phyloP scores from a whole-genome alignment of 2,329 filamentous ascomycete species.

The Alternaria viburni region DNA sequence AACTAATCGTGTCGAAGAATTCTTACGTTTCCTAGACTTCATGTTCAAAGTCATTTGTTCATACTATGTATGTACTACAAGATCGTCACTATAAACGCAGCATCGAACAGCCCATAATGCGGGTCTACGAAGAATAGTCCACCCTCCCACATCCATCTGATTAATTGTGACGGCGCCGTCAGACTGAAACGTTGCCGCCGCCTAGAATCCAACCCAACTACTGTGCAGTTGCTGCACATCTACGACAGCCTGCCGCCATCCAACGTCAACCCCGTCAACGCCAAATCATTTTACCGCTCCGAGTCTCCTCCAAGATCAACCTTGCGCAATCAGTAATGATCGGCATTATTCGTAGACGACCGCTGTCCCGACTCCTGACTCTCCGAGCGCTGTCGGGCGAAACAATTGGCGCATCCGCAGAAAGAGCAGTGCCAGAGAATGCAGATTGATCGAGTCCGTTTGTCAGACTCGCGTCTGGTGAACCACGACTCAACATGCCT shows the following conservation, averaged over 20 bases:
- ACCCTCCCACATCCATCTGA: background rate
- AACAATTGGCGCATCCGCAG: background rate
- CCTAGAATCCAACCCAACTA: conserved; percentile 3
- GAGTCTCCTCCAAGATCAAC: background rate
- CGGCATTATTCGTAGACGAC: background rate
- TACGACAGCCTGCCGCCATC: background rate
- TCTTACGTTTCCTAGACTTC: background rate
- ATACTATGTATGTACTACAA: background rate
- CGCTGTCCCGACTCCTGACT: background rate
- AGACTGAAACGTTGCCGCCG: conserved; percentile 4
- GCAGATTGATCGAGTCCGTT: conserved; percentile 2
- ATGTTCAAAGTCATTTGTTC: background rate
- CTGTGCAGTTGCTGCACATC: conserved; percentile 1
- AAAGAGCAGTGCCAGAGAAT: conserved; percentile 2
- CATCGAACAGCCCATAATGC: background rate
- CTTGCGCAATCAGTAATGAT: background rate
- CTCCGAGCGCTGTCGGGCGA: conserved; percentile 2
- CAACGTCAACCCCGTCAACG: conserved; percentile 17
- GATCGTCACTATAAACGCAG: background rate
- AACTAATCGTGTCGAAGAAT: background rate
- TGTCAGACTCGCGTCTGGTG: conserved; percentile 3
- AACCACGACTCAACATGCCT: background rate
- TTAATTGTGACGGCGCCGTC: background rate
- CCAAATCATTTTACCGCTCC: conserved; percentile 17
- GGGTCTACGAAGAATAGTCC: background rate